Percentiles rank a stretch among this genome's conserved stretches.
phyloP scores from a whole-genome alignment of 2,329 filamentous ascomycete genomes.

The Ophiostoma pallidulum region DNA sequence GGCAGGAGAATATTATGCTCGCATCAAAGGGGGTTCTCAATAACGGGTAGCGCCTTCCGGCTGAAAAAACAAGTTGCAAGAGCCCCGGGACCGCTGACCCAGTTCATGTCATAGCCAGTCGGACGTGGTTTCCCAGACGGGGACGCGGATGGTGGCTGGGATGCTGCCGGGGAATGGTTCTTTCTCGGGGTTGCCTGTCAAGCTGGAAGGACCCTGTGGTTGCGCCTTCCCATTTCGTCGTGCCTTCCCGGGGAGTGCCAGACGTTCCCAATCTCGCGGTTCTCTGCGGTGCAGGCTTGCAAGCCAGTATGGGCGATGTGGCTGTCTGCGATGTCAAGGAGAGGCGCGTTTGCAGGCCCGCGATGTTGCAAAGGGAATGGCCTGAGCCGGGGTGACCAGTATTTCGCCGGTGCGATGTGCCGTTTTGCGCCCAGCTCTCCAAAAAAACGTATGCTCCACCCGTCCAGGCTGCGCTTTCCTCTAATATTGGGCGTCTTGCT shows the following conservation, averaged over 20 bases:
- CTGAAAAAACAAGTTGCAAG: not conserved
- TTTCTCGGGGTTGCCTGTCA: not conserved
- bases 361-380: slow-evolving; percentile 2
- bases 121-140: slow-evolving; percentile 1
- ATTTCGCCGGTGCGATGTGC: slow-evolving; percentile 3
- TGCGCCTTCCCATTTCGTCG: not conserved
- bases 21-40: not conserved
- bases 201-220: not conserved
- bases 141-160: not conserved
- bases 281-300: not conserved
- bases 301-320: not conserved
- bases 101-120: not conserved
- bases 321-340: too few relatives aligned
- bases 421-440: too few relatives aligned
- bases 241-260: not conserved
- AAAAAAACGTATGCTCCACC: too few relatives aligned
- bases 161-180: not conserved
- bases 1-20: not conserved
- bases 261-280: not conserved
- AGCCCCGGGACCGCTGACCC: not conserved
- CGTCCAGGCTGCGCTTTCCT: slow-evolving; percentile 2
- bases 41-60: not conserved
- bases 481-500: not conserved
- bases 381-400: not conserved
- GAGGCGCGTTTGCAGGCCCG: not conserved